Percentiles rank a stretch among this genome's conserved stretches.
Conservation (phyloP, 257 asterid genomes). For the Plantago ovata region DNA sequence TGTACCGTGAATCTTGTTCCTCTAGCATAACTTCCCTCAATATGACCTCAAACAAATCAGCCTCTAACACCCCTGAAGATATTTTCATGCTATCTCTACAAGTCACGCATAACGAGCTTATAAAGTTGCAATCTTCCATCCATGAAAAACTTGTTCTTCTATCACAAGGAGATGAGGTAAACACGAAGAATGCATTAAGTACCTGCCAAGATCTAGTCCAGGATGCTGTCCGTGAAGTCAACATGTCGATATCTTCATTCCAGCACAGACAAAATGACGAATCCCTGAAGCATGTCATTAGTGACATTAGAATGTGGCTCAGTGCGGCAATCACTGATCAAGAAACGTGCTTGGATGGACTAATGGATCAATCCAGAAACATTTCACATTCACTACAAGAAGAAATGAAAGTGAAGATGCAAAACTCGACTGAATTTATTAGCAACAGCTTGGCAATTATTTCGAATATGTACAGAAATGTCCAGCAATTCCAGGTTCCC, state of each 20-base stretch:
- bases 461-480: conserved; percentile 13
- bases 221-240: conserved; percentile 25
- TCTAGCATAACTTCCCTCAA: conserved; percentile 28
- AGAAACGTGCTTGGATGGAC: conserved; percentile 25
- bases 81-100: conserved; percentile 27
- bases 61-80: conserved; percentile 7
- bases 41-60: conserved; percentile 11
- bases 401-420: conserved; percentile 12
- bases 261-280: not conserved
- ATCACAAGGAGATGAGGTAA: not conserved
- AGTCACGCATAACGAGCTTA: conserved; percentile 24
- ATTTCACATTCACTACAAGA: conserved; percentile 1
- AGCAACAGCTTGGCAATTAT: conserved; percentile 38
- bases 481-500: not conserved
- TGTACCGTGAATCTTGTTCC: conserved; percentile 31
- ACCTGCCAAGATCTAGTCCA: conserved; percentile 16
- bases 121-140: conserved; percentile 8
- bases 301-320: conserved; percentile 33
- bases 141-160: not conserved
- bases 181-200: conserved; percentile 11
- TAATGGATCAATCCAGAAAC: conserved; percentile 20
- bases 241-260: conserved; percentile 18
- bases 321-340: conserved; percentile 29
- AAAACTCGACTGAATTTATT: conserved; percentile 18
- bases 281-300: not conserved